Base-by-base conservation (phyloP, 2,329 filamentous ascomycete genomes). In the Verruconis gallopava region DNA sequence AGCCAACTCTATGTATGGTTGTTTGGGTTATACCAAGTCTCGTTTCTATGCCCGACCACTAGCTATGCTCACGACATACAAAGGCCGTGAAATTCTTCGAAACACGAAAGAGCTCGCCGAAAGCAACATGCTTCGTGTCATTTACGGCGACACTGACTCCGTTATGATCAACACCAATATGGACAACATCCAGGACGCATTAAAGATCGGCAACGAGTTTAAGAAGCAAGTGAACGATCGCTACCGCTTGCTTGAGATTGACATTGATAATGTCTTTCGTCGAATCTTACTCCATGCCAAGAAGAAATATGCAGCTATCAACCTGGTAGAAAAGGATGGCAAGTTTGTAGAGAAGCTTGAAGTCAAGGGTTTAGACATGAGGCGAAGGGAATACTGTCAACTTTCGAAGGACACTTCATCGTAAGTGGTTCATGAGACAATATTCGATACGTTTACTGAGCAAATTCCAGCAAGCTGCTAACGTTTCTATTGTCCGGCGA, bases 91-190 rank as follows among this genome's bases (percentile, higher is more conserved):
- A 66, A 96, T 98, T 74, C 69, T 98, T 45, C 77, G 84, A 49
- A 93, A 85, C 57, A 98, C 91, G 44, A 98, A 96, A 61, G 88
- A 93, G 42, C 74, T 98, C 47, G 91, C 91, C 6, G 91, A 98
- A 63, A 84, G 77, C 53, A 88, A 83, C 51, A 80, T 86, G 46
- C 73, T 98, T 21, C 83, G 91, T 55, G 91, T 98, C 59, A 96
- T 98, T 48, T 98, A 98, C 53, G 91, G 91, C 66, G 91, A 98
- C 63, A 98, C 91, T 11, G 91, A 98, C 63, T 98, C 91, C 5
- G 91, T 98, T 64, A 98, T 98, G 91, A 96, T 98, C 68, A 98
- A 98, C 56, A 93, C 91, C 48, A 96, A 96, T 55, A 86, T 91
- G 43, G 85, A 95, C 62, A 93, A 83, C 50, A 82, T 96, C 21